These are phyloP conservation scores for Viola pubescens DNA, from an alignment of 441 rosid genomes.

Conservation along the genomic window DNA sequence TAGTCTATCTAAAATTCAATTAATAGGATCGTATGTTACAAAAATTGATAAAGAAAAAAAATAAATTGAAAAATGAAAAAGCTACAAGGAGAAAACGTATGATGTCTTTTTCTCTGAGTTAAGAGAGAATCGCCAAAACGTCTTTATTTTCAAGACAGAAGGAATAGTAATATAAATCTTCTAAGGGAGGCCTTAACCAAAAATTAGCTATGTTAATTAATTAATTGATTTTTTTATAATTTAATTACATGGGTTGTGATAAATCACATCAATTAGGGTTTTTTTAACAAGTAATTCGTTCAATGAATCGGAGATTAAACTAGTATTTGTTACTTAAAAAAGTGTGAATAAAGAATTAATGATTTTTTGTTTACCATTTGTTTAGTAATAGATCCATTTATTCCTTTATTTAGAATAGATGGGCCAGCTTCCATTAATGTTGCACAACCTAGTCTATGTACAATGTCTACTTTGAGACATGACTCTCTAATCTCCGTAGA, in stretches of 20 bases:
- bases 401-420: too few species aligned
- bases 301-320: neutral
- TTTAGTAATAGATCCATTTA: neutral
- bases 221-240: neutral
- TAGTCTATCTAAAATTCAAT: too few species aligned
- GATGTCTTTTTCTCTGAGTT: too few species aligned
- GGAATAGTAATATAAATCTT: too few species aligned
- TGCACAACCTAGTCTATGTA: slow-evolving; percentile 12
- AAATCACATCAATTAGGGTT: too few species aligned
- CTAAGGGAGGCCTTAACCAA: slow-evolving; percentile 25
- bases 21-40: too few species aligned
- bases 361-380: neutral
- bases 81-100: too few species aligned
- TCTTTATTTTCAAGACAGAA: too few species aligned
- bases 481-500: slow-evolving; percentile 12
- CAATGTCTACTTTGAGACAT: slow-evolving; percentile 17
- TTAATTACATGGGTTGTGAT: neutral
- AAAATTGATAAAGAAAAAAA: too few species aligned
- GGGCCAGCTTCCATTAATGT: slow-evolving; percentile 26
- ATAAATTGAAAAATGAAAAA: too few species aligned
- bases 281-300: neutral
- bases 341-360: neutral
- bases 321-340: too few species aligned
- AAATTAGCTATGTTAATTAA: neutral
- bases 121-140: too few species aligned